These are phyloP conservation scores for Kodamaea lidongshanica DNA, from an alignment of 805 yeast genomes.

Conservation along the genomic window DNA sequence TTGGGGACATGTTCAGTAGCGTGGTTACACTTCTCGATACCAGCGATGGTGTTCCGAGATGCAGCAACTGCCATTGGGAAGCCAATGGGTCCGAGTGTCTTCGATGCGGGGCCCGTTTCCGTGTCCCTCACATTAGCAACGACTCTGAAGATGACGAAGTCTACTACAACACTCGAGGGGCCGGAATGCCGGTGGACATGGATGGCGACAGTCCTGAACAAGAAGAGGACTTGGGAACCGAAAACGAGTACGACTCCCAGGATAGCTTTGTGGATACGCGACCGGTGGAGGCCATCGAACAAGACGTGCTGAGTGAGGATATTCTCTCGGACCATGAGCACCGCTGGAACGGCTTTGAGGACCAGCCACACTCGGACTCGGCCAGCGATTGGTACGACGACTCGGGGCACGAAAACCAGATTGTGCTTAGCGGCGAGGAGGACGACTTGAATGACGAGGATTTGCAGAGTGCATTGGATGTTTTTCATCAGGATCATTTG, in stretches of 20 bases:
- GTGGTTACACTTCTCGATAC: slow-evolving; percentile 51
- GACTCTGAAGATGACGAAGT: slow-evolving; percentile 34
- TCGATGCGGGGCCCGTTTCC: slow-evolving; percentile 57
- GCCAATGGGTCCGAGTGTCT: slow-evolving; percentile 60
- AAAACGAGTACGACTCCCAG: slow-evolving; percentile 22
- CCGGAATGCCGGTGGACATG: slow-evolving; percentile 9
- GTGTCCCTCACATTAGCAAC: slow-evolving; percentile 26
- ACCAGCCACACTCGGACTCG: slow-evolving; percentile 1
- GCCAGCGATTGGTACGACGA: slow-evolving; percentile 1
- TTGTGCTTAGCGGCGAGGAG: slow-evolving; percentile 10
- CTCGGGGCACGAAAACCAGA: slow-evolving; percentile 5
- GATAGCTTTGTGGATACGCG: slow-evolving; percentile 31
- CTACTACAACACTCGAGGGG: slow-evolving; percentile 5
- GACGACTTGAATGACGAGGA: slow-evolving; percentile 14
- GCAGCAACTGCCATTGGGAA: slow-evolving; percentile 78
- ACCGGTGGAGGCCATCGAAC: slow-evolving; percentile 17
- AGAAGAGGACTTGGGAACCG: slow-evolving; percentile 2
- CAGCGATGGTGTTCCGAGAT: slow-evolving; percentile 68
- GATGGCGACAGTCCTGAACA: slow-evolving; percentile 31
- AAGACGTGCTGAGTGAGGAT: slow-evolving; percentile 13
- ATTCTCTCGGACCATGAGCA: slow-evolving; percentile 8
- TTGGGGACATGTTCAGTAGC: slow-evolving; percentile 45
- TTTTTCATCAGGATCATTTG: slow-evolving; percentile 16
- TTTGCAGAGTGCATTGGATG: slow-evolving; percentile 21
- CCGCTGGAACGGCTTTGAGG: slow-evolving; percentile 19